Base-by-base conservation (phyloP, 441 rosid species). In the Erodium chrysanthum region DNA sequence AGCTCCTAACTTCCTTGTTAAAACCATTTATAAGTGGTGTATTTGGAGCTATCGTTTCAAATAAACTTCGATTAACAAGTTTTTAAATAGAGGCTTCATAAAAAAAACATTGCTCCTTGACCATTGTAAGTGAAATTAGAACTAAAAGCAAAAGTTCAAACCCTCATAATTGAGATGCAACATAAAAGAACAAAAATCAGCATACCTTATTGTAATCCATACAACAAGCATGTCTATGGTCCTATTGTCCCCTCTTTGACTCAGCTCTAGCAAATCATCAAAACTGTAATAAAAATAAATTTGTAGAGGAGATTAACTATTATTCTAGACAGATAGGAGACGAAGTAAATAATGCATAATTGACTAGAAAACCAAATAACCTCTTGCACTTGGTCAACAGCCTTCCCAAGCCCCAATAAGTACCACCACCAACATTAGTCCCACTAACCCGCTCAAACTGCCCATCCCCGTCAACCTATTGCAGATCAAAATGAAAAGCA, bases 361-460 rank as follows among this genome's bases (percentile, higher is more conserved):
- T 14, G 31, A 31, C 37, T 40, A 62, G 68, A 77, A 68, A 59
- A 76, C 33, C 74, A 25, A 31, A 56, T 68, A 25, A 95, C 99
- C 96, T 95, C 74, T 86, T 90, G 93, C 98, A 95, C 82, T 90
- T 95, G 12, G 98, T 95, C 68, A 95, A 75, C 70, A 95, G 88
- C 83, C 84, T 89, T 78, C 99, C 99, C 83, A 95, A 80, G 52
- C 99, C 99, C 97, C 95, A 95, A 46, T 88, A 95, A 66, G 99
- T 92, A 64, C 99, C 99, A 76, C 99, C 99, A 11, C 99, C 99
- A 69, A 90, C 96, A 83, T 92, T 95, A 65, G 99, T 95, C 60
- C 99, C 98, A 56, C 99, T 95, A 73, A 95, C 97, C 68, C 98
- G 89, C 84, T 95, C 77, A 78, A 89, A 95, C 74, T 92, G 92